A percentile compares a stretch with the other conserved stretches of the same genome.
These are phyloP conservation scores for Annulohypoxylon truncatum DNA, from an alignment of 2,329 filamentous ascomycete genomes.

Conservation along the genomic window DNA sequence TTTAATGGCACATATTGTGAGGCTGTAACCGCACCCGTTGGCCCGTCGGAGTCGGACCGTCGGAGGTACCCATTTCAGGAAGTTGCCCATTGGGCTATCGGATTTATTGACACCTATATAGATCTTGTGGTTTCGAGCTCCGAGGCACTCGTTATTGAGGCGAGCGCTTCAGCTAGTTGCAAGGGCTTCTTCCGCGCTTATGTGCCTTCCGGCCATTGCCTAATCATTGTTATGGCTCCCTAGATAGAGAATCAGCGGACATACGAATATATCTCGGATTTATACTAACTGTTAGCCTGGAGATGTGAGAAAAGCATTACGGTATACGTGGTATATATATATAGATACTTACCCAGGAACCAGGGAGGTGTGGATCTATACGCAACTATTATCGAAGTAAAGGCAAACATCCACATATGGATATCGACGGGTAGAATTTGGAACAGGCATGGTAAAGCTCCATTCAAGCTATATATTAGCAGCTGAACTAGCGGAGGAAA, in stretches of 20 bases:
- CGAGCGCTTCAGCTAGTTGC: not conserved
- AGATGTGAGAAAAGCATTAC: not conserved
- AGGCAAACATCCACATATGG: not conserved
- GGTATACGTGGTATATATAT: not conserved
- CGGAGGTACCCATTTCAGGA: not conserved
- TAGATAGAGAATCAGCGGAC: not conserved
- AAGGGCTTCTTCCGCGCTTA: not conserved
- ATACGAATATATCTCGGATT: not conserved
- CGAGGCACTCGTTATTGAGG: not conserved
- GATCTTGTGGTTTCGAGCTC: not conserved
- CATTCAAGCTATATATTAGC: not conserved
- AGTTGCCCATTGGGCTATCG: not conserved
- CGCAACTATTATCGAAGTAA: not conserved
- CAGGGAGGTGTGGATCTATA: not conserved
- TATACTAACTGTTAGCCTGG: not conserved
- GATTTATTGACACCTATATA: not conserved
- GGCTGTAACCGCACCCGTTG: not conserved
- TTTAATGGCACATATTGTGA: not conserved
- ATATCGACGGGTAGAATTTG: not conserved
- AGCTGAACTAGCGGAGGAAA: not conserved
- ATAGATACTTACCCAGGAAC: not conserved
- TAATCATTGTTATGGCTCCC: not conserved
- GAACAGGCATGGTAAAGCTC: not conserved
- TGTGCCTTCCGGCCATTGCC: not conserved
- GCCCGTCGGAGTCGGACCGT: not conserved